These are phyloP conservation scores for Penicillium antarcticum DNA, from an alignment of 495 filamentous ascomycete genomes.

Conservation along the genomic window DNA sequence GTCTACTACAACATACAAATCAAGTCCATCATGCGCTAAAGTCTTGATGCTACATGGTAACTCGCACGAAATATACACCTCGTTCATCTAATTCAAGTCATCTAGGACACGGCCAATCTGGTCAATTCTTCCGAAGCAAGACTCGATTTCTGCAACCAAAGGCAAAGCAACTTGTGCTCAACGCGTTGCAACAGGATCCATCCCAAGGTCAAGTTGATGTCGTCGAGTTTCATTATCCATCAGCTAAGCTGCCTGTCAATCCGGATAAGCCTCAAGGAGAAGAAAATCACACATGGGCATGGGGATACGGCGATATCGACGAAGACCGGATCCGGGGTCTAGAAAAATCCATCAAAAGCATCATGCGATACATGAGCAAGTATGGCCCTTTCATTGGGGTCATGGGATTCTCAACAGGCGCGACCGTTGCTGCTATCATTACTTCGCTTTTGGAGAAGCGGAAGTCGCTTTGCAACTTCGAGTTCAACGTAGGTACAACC, in stretches of 20 bases:
- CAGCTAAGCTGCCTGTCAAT: not conserved
- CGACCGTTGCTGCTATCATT: not conserved
- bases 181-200: not conserved
- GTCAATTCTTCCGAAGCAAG: slow-evolving; percentile 9
- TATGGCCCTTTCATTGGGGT: slow-evolving; percentile 2
- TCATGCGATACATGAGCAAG: not conserved
- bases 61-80: too few relatives aligned
- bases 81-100: too few relatives aligned
- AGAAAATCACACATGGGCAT: not conserved
- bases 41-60: not conserved
- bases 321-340: not conserved
- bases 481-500: slow-evolving; percentile 1
- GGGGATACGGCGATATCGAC: not conserved
- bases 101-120: slow-evolving; percentile 8
- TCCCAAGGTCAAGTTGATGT: not conserved
- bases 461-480: not conserved
- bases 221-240: slow-evolving; percentile 4
- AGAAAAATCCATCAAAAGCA: not conserved
- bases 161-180: not conserved
- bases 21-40: not conserved
- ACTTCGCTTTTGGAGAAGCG: slow-evolving; percentile 2
- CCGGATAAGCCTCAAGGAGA: not conserved
- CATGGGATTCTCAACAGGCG: slow-evolving; percentile 2
- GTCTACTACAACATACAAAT: too few relatives aligned
- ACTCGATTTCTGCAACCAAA: slow-evolving; percentile 7